Percentiles rank a stretch among this genome's conserved stretches.
These are phyloP conservation scores for Capsicum baccatum DNA, from an alignment of 257 asterid genomes.

Conservation along the genomic window DNA sequence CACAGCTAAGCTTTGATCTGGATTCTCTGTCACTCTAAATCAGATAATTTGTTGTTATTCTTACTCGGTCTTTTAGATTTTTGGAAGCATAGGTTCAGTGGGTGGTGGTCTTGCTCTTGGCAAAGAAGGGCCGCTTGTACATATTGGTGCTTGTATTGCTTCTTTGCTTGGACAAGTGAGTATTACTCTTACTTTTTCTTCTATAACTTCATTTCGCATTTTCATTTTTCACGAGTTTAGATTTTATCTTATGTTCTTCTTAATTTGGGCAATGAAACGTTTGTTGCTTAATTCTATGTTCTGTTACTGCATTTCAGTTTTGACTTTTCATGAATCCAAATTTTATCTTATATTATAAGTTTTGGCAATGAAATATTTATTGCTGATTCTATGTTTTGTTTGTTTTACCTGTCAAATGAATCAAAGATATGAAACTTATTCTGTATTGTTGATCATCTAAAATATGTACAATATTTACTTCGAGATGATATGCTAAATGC, in stretches of 20 bases:
- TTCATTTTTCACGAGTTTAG: neutral
- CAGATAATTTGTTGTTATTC: slow-evolving; percentile 24
- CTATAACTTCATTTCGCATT: neutral
- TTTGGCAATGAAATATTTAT: neutral
- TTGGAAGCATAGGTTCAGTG: slow-evolving; percentile 99
- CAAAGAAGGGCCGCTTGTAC: slow-evolving; percentile 99
- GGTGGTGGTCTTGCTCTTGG: slow-evolving; percentile 99
- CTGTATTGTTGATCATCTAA: neutral
- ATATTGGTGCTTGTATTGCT: slow-evolving; percentile 97
- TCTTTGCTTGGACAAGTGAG: slow-evolving; percentile 99
- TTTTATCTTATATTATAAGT: neutral
- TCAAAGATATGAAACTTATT: neutral
- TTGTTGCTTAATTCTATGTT: neutral
- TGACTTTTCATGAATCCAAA: slow-evolving; percentile 4
- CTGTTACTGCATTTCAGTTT: neutral
- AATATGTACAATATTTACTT: neutral
- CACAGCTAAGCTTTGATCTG: slow-evolving; percentile 27
- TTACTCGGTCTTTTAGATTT: slow-evolving; percentile 58
- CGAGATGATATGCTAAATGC: neutral
- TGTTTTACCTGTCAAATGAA: neutral
- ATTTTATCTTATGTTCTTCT: neutral
- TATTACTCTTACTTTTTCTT: neutral
- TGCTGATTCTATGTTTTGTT: neutral
- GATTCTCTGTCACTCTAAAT: slow-evolving; percentile 19
- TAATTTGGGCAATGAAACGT: neutral